Evolutionary conservation across 108 stramenopile species (phyloP).

Genomic region (Cyclostephanos invisitatus): DNA sequence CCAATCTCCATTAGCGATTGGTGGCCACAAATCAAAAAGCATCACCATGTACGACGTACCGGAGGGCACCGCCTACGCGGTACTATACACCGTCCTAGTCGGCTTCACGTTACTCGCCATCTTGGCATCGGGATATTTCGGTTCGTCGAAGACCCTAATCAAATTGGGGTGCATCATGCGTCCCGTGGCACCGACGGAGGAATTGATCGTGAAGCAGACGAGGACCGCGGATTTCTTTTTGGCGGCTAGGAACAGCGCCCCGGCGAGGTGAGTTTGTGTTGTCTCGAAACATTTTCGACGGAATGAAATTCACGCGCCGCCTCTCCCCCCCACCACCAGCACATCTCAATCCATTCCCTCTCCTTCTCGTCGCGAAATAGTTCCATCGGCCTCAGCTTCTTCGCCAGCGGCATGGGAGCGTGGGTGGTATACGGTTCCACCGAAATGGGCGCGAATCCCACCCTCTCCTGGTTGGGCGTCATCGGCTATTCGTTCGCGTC

Average conservation of each 20-base stretch:
- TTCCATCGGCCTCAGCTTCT: slow-evolving; percentile 68
- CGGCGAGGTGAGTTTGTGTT: slow-evolving; percentile 40
- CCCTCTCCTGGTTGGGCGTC: slow-evolving; percentile 71
- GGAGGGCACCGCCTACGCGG: slow-evolving; percentile 58
- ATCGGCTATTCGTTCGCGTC: slow-evolving; percentile 69
- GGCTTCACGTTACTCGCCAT: slow-evolving; percentile 61
- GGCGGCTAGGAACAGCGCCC: slow-evolving; percentile 62
- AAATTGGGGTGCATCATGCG: slow-evolving; percentile 47
- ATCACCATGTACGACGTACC: slow-evolving; percentile 42
- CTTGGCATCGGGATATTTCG: slow-evolving; percentile 43
- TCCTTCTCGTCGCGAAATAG: slow-evolving; percentile 11
- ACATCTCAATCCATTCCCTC: background rate
- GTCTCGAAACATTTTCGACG: no score
- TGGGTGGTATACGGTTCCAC: slow-evolving; percentile 83
- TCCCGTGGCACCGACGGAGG: slow-evolving; percentile 29
- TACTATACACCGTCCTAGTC: slow-evolving; percentile 60
- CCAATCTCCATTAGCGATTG: no score
- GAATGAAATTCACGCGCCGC: no score
- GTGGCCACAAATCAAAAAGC: background rate
- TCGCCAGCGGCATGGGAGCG: slow-evolving; percentile 78
- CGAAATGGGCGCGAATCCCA: slow-evolving; percentile 67
- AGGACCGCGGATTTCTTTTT: slow-evolving; percentile 59
- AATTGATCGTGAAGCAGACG: slow-evolving; percentile 13
- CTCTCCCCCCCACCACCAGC: background rate
- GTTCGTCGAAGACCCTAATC: slow-evolving; percentile 14